Conservation (phyloP, 2,329 filamentous ascomycete genomes). For the Fusarium citri region DNA sequence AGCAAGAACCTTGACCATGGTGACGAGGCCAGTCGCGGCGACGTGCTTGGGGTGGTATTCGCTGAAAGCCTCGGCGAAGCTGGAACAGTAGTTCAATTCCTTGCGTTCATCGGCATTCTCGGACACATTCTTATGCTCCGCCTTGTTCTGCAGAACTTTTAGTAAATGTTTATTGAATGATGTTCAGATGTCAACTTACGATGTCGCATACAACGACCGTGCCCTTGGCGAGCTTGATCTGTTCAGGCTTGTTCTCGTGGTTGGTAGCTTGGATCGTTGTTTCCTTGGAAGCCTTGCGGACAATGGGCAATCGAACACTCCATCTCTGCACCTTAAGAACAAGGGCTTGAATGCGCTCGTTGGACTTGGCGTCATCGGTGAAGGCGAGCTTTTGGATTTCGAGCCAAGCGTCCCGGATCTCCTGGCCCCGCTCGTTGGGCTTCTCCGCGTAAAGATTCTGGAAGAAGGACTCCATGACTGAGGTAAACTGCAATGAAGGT, state of each 20-base stretch:
- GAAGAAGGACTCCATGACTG: slow-evolving; percentile 8
- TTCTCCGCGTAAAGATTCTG: not conserved
- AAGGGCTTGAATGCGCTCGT: not conserved
- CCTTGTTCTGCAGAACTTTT: not conserved
- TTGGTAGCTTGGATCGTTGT: not conserved
- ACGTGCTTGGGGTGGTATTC: slow-evolving; percentile 26
- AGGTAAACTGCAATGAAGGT: too few species aligned
- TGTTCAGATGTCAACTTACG: not conserved
- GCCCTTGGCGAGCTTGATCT: not conserved
- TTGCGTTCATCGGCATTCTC: not conserved
- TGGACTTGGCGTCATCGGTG: not conserved
- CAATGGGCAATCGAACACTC: not conserved
- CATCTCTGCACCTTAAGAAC: not conserved
- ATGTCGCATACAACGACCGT: slow-evolving; percentile 3
- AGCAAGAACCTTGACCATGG: slow-evolving; percentile 33
- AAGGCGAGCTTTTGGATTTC: slow-evolving; percentile 1
- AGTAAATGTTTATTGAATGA: fast-evolving
- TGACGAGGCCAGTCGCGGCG: slow-evolving; percentile 10
- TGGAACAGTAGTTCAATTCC: slow-evolving; percentile 12
- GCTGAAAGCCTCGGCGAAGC: slow-evolving; percentile 36
- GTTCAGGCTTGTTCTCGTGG: not conserved
- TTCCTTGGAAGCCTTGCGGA: not conserved
- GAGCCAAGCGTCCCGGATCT: not conserved
- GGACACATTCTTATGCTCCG: not conserved
- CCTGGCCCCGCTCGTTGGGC: not conserved